Evolutionary conservation across 2,329 filamentous ascomycete genomes (phyloP).

Genomic region (Colletotrichum plurivorum): DNA sequence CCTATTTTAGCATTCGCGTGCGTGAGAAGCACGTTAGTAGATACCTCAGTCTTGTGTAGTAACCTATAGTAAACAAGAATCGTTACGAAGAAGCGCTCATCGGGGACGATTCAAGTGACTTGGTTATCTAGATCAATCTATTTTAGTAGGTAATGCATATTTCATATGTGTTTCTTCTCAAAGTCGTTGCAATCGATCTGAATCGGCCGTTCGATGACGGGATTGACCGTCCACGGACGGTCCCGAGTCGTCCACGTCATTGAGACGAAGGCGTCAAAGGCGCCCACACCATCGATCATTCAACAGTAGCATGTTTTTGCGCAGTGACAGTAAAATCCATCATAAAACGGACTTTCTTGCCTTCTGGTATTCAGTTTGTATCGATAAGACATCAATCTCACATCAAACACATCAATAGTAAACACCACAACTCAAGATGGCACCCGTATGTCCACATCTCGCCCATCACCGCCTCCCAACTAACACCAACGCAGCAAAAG

Average conservation of each 20-base stretch:
- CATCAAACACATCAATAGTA: background rate
- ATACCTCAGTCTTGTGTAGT: conserved; percentile 20
- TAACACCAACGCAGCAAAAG: conserved; percentile 27
- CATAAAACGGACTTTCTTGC: background rate
- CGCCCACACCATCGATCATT: conserved; percentile 5
- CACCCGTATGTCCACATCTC: conserved; percentile 23
- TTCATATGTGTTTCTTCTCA: conserved; percentile 23
- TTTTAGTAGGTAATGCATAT: background rate
- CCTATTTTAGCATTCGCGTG: conserved; percentile 20
- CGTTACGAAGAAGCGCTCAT: background rate
- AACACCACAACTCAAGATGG: conserved; percentile 7
- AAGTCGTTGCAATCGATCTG: background rate
- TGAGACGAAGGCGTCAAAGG: conserved; percentile 37
- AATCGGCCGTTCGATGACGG: conserved; percentile 17
- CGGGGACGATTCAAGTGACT: background rate
- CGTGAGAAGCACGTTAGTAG: conserved; percentile 9
- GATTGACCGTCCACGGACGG: background rate
- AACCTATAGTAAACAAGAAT: background rate
- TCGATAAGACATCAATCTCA: background rate
- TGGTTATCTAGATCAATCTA: background rate
- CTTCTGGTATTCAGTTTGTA: background rate
- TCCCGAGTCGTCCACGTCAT: conserved; percentile 40
- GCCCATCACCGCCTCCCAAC: background rate
- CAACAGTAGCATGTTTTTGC: background rate
- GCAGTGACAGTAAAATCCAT: background rate